phyloP scores from a whole-genome alignment of 2,329 filamentous ascomycete species.

The Westerdykella sp. region DNA sequence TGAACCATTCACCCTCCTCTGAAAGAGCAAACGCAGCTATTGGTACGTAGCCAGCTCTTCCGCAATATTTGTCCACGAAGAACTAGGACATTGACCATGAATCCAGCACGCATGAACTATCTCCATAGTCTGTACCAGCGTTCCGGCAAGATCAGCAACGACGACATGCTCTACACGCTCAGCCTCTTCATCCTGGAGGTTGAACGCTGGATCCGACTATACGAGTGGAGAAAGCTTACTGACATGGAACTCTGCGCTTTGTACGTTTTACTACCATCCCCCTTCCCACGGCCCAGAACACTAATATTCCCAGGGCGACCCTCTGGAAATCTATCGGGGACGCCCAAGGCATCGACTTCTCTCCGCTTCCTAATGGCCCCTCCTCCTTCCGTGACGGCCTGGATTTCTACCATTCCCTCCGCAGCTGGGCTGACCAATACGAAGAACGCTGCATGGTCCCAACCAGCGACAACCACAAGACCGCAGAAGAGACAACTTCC shows the following conservation, averaged over 20 bases:
- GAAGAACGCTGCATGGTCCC: slow-evolving; percentile 55
- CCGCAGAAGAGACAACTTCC: slow-evolving; percentile 55
- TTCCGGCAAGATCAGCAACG: slow-evolving; percentile 54
- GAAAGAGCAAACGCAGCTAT: slow-evolving; percentile 43
- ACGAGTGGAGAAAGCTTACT: slow-evolving; percentile 64
- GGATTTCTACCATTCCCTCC: slow-evolving; percentile 49
- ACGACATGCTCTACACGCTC: slow-evolving; percentile 61
- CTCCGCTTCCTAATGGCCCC: slow-evolving; percentile 37
- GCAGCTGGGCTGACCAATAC: slow-evolving; percentile 50
- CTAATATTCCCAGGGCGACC: slow-evolving; percentile 39
- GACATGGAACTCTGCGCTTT: slow-evolving; percentile 63
- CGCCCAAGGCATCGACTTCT: slow-evolving; percentile 57
- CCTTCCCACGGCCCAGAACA: neutral
- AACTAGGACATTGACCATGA: too few species aligned
- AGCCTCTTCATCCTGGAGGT: slow-evolving; percentile 62
- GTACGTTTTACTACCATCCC: slow-evolving; percentile 4
- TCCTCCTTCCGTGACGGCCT: slow-evolving; percentile 44
- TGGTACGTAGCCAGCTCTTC: neutral
- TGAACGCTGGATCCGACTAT: slow-evolving; percentile 54
- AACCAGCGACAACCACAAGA: slow-evolving; percentile 29
- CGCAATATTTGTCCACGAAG: too few species aligned
- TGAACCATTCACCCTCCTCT: slow-evolving; percentile 17
- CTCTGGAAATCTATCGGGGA: slow-evolving; percentile 69
- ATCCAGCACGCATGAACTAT: slow-evolving; percentile 54
- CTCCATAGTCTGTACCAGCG: slow-evolving; percentile 54